Evolutionary conservation across 768 basidiomycete genomes (phyloP).

Genomic region (Hortiboletus campestris): DNA sequence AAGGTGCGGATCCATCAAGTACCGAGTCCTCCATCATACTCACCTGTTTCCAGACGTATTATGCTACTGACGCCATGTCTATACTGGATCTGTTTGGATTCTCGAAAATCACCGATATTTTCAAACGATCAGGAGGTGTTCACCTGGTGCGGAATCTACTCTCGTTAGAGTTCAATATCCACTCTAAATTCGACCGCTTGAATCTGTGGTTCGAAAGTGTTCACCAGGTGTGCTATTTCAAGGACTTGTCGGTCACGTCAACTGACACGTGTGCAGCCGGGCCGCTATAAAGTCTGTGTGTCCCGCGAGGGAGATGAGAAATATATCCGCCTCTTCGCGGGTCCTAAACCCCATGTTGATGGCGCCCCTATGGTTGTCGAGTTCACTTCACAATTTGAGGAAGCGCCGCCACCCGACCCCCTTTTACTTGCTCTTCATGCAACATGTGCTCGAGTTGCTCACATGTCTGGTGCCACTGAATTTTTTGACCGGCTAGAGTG

Average conservation of each 20-base stretch:
- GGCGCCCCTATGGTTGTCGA: too few species aligned
- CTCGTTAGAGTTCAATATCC: not conserved
- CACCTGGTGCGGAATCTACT: not conserved
- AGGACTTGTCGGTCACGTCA: not conserved
- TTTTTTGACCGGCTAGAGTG: not conserved
- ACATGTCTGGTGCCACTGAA: slow-evolving; percentile 3
- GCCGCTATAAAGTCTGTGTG: too few species aligned
- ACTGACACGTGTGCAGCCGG: not conserved
- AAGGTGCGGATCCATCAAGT: not conserved
- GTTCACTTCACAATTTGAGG: too few species aligned
- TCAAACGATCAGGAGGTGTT: not conserved
- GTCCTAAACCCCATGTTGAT: too few species aligned
- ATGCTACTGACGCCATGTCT: not conserved
- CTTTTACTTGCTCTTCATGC: not conserved
- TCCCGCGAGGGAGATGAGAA: too few species aligned
- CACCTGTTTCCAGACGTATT: not conserved
- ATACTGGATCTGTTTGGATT: not conserved
- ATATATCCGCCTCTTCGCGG: too few species aligned
- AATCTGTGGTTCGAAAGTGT: not conserved
- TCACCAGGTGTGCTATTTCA: not conserved
- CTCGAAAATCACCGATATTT: not conserved
- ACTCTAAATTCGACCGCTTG: rapidly evolving
- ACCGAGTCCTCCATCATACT: not conserved
- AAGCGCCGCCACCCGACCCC: not conserved
- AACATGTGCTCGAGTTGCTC: not conserved